Base-by-base conservation (phyloP, 1,284 basidiomycete genomes). In the Sporisorium iseilematis-ciliati region DNA sequence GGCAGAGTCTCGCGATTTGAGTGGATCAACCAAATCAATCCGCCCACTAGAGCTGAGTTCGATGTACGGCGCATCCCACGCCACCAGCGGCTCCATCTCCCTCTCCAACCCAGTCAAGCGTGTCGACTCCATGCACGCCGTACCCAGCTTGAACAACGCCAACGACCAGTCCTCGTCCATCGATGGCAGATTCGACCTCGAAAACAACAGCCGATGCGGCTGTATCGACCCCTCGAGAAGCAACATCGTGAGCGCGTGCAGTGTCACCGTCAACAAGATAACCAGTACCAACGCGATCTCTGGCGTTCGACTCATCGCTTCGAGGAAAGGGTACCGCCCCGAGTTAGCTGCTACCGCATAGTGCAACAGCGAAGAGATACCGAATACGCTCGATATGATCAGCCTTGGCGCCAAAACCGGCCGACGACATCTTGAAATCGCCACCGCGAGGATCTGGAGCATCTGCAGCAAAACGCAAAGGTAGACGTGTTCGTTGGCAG, bases 71-170 rank as follows among this genome's bases (percentile, higher is more conserved):
- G 57, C 64, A n/a, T 65, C 57, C 54, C 67, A 75, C 10, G 69
- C 68, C 4, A 73, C 57, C 14, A 82, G 60, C 10, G 68, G 63
- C 8, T 71, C 71, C n/a, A 81, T 58, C 50, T 84, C 78, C 20
- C 67, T 61, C 12, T 77, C 72, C 6, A 84, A 31, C 7, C 82
- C 80, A 5, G 75, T 78, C 16, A 82, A 70, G 4, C 77, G 70
- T 3, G 82, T 82, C 45, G 81, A 80, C 50, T 82, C 75, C 56
- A 84, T 76, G 51, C 82, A 84, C 4, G 80, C 77, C 5, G 81
- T 77, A 11, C 81, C 81, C 21, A 84, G 60, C 62, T 82, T 82
- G 74, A 82, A 75, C 6, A 82, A 64, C 1, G 81, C 81, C 10
- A 82, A 20, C 25, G 74, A 71, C 66, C 75, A 84, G 62, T 84